Evolutionary conservation across 768 basidiomycete genomes (phyloP), one percentile per base, ranked within the genome.

Genomic region (Pulveroboletus sp.): DNA sequence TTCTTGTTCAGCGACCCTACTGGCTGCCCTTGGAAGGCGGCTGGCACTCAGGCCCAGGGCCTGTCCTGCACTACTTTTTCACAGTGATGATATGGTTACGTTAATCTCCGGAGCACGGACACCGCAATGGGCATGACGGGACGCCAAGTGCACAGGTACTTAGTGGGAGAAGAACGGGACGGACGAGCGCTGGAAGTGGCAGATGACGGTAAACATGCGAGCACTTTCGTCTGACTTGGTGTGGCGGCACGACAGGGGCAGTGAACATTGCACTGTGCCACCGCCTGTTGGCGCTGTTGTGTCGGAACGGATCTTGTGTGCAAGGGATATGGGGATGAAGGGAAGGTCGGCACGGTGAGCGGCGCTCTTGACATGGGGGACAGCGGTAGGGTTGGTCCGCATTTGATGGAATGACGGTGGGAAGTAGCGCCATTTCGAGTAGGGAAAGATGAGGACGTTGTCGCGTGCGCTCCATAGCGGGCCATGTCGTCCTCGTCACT

Each of bases 271-370:
- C 39, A 14, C 3, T 27, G 46, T 17, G 30, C 30, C 26, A 3
- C 30, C 21, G 9, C 32, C 5, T 8, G 15, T 17, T 33, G 32
- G 35, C 8, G 15, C 35, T 36, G n/a, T 36, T 36, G 4, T 8
- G 9, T 54, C 41, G 53, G 53, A 41, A 55, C 53, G 53, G 53
- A 55, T 49, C 52, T 54, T 39, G 42, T 8, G 39, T 15, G 15
- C 8, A 3, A n/a, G 10, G 5, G n/a, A 42, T 8, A 21, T 21
- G 21, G 21, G 21, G 21, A n/a, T 21, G 21, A 4, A 21, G 21
- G 21, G 21, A 21, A 21, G 21, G 21, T 21, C 21, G 4, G 21
- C 21, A 21, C 21, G 21, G 21, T 6, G 18, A 14, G 14, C 18
- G 18, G 30, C 18, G 31, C 14, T 18, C 41, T 42, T 10, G 40